These are phyloP conservation scores for Carpinus fangiana DNA, from an alignment of 306 rosid genomes.

Conservation along the genomic window DNA sequence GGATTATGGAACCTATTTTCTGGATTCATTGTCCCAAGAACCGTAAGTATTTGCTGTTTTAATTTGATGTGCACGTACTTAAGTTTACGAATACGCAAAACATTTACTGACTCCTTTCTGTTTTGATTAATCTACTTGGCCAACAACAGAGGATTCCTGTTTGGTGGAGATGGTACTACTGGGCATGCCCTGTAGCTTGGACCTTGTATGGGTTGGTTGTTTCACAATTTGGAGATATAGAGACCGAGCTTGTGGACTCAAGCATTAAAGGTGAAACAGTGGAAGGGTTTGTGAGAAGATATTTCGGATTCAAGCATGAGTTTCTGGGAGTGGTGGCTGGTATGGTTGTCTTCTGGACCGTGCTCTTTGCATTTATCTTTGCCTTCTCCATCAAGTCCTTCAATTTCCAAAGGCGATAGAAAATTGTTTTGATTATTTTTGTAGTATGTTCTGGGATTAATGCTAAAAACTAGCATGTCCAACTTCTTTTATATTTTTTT, in stretches of 20 bases:
- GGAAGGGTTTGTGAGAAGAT: slow-evolving; percentile 16
- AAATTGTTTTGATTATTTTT: background rate
- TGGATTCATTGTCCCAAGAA: slow-evolving; percentile 63
- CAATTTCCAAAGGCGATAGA: slow-evolving; percentile 46
- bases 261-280: slow-evolving; percentile 21
- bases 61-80: background rate
- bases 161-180: slow-evolving; percentile 88
- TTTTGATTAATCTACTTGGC: background rate
- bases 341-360: slow-evolving; percentile 23
- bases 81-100: background rate
- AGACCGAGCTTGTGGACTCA: background rate
- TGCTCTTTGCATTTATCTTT: slow-evolving; percentile 39
- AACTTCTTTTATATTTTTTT: background rate
- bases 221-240: slow-evolving; percentile 54
- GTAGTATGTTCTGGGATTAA: background rate
- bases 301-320: slow-evolving; percentile 41
- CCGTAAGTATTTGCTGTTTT: slow-evolving; percentile 46
- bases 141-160: slow-evolving; percentile 59
- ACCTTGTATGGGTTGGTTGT: slow-evolving; percentile 61
- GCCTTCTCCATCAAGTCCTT: slow-evolving; percentile 35
- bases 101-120: background rate
- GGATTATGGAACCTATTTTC: slow-evolving; percentile 80
- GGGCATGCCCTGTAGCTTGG: slow-evolving; percentile 74
- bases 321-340: slow-evolving; percentile 41
- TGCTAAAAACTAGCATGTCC: background rate